Base-by-base conservation (phyloP, 306 rosid species). In the Vigna hirtella region DNA sequence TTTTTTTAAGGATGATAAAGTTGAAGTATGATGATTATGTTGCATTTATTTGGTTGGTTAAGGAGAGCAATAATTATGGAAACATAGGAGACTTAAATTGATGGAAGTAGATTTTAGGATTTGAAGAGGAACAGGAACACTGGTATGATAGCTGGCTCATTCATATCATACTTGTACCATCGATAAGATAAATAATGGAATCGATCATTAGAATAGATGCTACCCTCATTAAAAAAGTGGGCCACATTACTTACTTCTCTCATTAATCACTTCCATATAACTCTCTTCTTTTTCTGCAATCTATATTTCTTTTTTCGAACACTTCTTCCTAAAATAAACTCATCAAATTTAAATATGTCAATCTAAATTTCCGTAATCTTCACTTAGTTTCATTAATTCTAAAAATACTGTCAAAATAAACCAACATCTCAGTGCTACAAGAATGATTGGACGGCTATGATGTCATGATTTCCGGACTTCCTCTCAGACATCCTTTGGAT, bases 401-500 rank as follows among this genome's bases (percentile, higher is more conserved):
- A 13, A 58, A 58, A 58, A 58, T 58, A 12, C 45, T 5, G 4
- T n/a, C 32, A 55, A 43, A 67, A 34, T 57, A 50, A 76, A 69
- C 38, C 43, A 77, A 69, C 45, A 49, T 53, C 73, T 74, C 77
- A 72, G 34, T 78, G 66, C 32, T 70, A 8, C 3, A 51, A 38
- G 84, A 87, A 85, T 89, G 92, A 91, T 89, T 93, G 90, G 90
- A 93, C 93, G 93, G 83, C 80, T 86, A 61, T 87, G 90, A 85
- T 93, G 88, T 91, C 96, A 89, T 88, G 57, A 87, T 93, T 80
- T 83, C 83, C 66, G 62, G 45, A 81, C 72, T 79, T 77, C 78
- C 64, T 78, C 76, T 82, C 38, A 34, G 7, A 34, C 38, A 5
- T 34, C 6, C 7, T 34, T 34, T 34, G 6, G 38, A 34, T 34